A percentile compares a stretch with the other conserved stretches of the same genome.
Evolutionary conservation across 78 protist species (phyloP).

Genomic region (Mantamonas sphyraenae): DNA sequence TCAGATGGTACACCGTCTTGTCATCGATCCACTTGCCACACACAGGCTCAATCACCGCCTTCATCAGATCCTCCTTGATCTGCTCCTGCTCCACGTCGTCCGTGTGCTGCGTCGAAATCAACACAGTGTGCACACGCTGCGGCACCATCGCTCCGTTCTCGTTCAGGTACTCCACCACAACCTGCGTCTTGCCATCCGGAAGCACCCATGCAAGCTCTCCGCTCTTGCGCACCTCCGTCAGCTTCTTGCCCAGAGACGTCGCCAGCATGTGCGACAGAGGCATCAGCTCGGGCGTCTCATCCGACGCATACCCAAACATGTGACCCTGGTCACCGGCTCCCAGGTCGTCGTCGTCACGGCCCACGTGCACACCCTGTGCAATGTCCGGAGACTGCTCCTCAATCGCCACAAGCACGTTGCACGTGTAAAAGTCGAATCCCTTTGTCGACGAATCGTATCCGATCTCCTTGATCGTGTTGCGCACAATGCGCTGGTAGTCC

Average conservation of each 20-base stretch:
- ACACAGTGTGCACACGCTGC: slow-evolving; percentile 92
- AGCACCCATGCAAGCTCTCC: slow-evolving; percentile 87
- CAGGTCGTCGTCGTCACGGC: slow-evolving; percentile 66
- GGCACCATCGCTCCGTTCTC: slow-evolving; percentile 71
- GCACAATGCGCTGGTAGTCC: slow-evolving; percentile 95
- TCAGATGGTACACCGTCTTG: slow-evolving; percentile 91
- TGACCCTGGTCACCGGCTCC: slow-evolving; percentile 99
- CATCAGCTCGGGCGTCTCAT: slow-evolving; percentile 92
- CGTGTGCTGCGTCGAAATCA: slow-evolving; percentile 98
- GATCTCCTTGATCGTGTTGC: slow-evolving; percentile 86
- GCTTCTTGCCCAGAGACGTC: slow-evolving; percentile 66
- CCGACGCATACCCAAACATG: slow-evolving; percentile 99
- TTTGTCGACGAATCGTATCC: slow-evolving; percentile 89
- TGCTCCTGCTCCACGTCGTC: slow-evolving; percentile 82
- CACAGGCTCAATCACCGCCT: slow-evolving; percentile 79
- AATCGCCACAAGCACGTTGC: slow-evolving; percentile 91
- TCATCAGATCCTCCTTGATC: slow-evolving; percentile 70
- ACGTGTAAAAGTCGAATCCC: slow-evolving; percentile 92
- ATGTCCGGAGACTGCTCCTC: slow-evolving; percentile 99
- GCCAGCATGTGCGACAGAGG: slow-evolving; percentile 94
- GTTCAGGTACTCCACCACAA: slow-evolving; percentile 93
- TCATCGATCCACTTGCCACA: slow-evolving; percentile 81
- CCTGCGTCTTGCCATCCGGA: slow-evolving; percentile 99
- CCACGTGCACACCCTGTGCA: slow-evolving; percentile 92
- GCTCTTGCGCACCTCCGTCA: slow-evolving; percentile 86